phyloP scores from a whole-genome alignment of 331 rosid genomes.

The Rhamnella rubrinervis region DNA sequence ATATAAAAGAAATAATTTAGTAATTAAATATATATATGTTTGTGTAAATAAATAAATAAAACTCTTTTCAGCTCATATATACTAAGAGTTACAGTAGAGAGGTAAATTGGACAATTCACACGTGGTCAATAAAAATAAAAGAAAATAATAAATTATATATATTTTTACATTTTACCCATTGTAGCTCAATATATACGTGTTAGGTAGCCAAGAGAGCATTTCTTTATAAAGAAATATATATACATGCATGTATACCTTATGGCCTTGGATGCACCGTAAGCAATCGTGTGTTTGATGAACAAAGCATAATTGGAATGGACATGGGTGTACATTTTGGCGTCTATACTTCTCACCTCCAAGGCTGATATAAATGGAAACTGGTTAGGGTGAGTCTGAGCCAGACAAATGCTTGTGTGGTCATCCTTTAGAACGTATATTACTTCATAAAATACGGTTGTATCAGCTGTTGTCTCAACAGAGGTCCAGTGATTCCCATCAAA shows the following conservation, averaged over 20 bases:
- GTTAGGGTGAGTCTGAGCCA: conserved; percentile 43
- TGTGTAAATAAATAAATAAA: too few species aligned
- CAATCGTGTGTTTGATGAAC: conserved; percentile 32
- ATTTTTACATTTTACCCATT: too few species aligned
- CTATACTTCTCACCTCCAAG: conserved; percentile 42
- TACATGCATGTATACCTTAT: conserved; percentile 1
- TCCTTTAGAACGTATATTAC: conserved; percentile 11
- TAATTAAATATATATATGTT: too few species aligned
- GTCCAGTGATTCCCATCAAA: conserved; percentile 46
- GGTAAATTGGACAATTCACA: too few species aligned
- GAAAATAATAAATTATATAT: too few species aligned
- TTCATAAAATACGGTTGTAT: not conserved
- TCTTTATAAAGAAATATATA: too few species aligned
- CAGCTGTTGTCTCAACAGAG: conserved; percentile 6
- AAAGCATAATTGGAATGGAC: conserved; percentile 27
- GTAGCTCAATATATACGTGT: too few species aligned
- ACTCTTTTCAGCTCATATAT: too few species aligned
- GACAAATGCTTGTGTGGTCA: conserved; percentile 42
- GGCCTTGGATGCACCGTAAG: conserved; percentile 28
- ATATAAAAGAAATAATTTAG: too few species aligned
- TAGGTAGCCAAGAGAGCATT: too few species aligned
- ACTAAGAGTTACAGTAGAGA: too few species aligned
- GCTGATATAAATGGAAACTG: conserved; percentile 49
- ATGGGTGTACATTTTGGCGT: conserved; percentile 33
- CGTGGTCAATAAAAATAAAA: too few species aligned